Conservation (phyloP, 192 early-diverging fungal species). For the Chytriomyces sp. region DNA sequence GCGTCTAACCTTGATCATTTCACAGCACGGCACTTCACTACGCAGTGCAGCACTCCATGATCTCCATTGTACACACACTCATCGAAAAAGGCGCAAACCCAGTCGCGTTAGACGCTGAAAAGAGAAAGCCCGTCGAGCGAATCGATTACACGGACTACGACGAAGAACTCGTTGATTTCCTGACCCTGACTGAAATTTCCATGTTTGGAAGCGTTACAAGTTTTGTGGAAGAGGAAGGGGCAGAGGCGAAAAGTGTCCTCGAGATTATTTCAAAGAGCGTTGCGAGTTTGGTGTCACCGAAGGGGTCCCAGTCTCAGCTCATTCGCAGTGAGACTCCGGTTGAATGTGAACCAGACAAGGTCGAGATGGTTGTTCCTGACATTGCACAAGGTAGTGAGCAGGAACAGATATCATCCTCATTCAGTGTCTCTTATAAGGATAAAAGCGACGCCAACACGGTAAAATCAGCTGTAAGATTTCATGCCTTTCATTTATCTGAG, state of each 20-base stretch:
- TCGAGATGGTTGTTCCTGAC: neutral
- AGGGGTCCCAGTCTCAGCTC: neutral
- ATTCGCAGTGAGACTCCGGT: neutral
- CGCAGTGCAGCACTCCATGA: conserved; percentile 23
- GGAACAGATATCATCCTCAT: neutral
- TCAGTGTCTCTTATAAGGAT: neutral
- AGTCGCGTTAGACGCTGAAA: conserved; percentile 26
- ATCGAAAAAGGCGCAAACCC: conserved; percentile 41
- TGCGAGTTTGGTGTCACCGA: conserved; percentile 23
- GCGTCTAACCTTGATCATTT: neutral
- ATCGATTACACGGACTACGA: conserved; percentile 26
- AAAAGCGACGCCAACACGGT: neutral
- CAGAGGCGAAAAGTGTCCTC: conserved; percentile 25
- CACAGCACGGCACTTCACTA: conserved; percentile 46
- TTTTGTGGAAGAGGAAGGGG: conserved; percentile 12
- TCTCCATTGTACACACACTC: conserved; percentile 22
- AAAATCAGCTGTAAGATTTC: neutral
- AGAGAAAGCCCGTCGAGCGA: conserved; percentile 30
- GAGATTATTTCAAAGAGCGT: conserved; percentile 30
- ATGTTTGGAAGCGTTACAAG: conserved; percentile 39
- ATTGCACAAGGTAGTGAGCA: neutral
- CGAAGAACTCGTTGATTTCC: conserved; percentile 37
- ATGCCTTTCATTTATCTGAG: neutral
- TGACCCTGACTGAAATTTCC: conserved; percentile 33
- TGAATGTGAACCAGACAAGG: neutral